Base-by-base conservation (phyloP, 2,329 filamentous ascomycete genomes). In the Diaporthe citriasiana region DNA sequence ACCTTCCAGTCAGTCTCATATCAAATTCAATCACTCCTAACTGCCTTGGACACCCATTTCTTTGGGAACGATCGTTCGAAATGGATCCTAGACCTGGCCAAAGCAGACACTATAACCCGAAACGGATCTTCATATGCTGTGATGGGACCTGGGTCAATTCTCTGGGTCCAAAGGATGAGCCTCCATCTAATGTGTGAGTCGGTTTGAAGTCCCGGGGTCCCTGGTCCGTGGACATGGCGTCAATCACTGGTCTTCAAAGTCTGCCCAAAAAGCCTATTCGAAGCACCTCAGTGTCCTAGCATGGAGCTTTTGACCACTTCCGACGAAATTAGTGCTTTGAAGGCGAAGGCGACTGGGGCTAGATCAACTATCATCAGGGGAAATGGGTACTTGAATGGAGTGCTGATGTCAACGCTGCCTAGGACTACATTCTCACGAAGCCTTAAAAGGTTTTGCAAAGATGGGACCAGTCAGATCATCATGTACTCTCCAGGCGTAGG, bases 61-160 rank as follows among this genome's bases (percentile, higher is more conserved):
- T 45, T 38, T 15, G 27, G 17, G 5, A 40, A 22, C 10, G 35
- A 8, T 33, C 33, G 15, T 13, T 56, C 66, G 47, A 19, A n/a
- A 73, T 75, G 74, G 53, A 72, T 10, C 17, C 51, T 15, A 40
- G 27, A 38, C 19, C n/a, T 9, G 25, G 12, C 15, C 71, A 59
- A 13, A 30, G 22, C n/a, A 22, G 33, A 12, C 42, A 50, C 22
- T 60, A 56, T 27, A 68, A 30, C 5, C 56, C 74, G 4, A 82
- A 82, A 73, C 78, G 80, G 1, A 75, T 82, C 33, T 77, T 82
- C 30, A 69, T 81, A 22, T 82, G 80, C 51, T 82, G 81, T 63
- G 81, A 82, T 70, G 81, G 81, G 27, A 82, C 81, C 0, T 82
- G 81, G 81, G 79, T 80, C 77, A 79, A 82, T 70, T 79, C 80